A percentile compares a stretch with the other conserved stretches of the same genome.
phyloP scores from a whole-genome alignment of 345 rosid species.

The Eucalyptus pauciflora region DNA sequence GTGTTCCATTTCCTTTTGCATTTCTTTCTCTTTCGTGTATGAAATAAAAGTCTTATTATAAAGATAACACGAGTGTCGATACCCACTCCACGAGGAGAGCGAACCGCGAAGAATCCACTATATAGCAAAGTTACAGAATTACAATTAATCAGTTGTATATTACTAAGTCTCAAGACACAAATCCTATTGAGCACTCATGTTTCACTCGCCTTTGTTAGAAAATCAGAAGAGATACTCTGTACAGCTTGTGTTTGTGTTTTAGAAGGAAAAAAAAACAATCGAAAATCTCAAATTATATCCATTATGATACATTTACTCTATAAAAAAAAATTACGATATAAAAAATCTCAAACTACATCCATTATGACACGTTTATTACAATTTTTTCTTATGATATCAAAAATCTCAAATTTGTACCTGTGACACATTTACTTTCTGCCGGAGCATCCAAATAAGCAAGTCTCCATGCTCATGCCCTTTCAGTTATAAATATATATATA shows the following conservation, averaged over 20 bases:
- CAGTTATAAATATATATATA: too few relatives aligned
- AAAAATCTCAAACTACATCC: too few relatives aligned
- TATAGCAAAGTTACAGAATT: not conserved
- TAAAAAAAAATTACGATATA: too few relatives aligned
- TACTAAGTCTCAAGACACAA: not conserved
- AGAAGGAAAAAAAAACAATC: too few relatives aligned
- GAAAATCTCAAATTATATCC: not conserved
- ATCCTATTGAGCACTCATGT: not conserved
- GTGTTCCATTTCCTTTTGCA: not conserved
- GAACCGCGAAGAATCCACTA: not conserved
- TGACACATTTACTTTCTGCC: not conserved
- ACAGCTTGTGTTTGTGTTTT: not conserved
- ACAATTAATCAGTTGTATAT: not conserved
- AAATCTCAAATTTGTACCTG: not conserved
- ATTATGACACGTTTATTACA: not conserved
- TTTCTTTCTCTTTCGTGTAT: not conserved
- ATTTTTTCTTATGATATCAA: not conserved
- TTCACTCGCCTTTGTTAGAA: not conserved
- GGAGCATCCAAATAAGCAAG: not conserved
- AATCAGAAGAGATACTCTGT: not conserved
- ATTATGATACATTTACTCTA: not conserved
- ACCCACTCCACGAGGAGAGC: not conserved
- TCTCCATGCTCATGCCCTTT: not conserved
- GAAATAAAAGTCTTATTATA: not conserved
- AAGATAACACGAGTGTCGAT: not conserved